phyloP scores from a whole-genome alignment of 108 stramenopile species.

The Mediolabrus comicus region DNA sequence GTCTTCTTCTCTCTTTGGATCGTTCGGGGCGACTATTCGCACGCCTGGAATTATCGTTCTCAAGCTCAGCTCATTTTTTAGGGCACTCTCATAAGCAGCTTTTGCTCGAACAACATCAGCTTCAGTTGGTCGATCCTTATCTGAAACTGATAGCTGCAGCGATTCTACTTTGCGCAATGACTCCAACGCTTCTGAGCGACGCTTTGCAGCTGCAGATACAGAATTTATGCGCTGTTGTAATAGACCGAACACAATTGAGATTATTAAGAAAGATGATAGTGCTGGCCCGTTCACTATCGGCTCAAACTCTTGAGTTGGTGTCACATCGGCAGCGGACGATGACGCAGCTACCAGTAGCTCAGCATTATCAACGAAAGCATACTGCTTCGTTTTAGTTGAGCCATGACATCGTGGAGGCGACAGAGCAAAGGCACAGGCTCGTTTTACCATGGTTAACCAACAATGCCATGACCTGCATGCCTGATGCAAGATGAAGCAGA shows the following conservation, averaged over 20 bases:
- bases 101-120: constrained; percentile 27
- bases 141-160: constrained; percentile 39
- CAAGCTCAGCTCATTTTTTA: constrained; percentile 50
- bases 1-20: constrained; percentile 42
- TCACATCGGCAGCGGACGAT: not conserved
- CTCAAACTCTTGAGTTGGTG: constrained; percentile 47
- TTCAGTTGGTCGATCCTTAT: constrained; percentile 15
- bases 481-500: no score
- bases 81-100: constrained; percentile 53
- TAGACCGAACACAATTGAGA: constrained; percentile 52
- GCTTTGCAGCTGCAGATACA: constrained; percentile 54
- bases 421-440: not conserved
- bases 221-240: constrained; percentile 53
- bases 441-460: not conserved
- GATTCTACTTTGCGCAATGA: constrained; percentile 52
- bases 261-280: constrained; percentile 54
- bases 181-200: constrained; percentile 50
- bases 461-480: no score
- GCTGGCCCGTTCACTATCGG: constrained; percentile 65
- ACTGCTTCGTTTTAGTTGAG: not conserved
- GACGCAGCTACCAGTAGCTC: not conserved
- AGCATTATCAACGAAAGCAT: not conserved
- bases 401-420: not conserved
- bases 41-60: constrained; percentile 68
- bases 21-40: constrained; percentile 63